Evolutionary conservation across 108 stramenopile genomes (phyloP).

Genomic region (Cyclostephanos tholiformis): DNA sequence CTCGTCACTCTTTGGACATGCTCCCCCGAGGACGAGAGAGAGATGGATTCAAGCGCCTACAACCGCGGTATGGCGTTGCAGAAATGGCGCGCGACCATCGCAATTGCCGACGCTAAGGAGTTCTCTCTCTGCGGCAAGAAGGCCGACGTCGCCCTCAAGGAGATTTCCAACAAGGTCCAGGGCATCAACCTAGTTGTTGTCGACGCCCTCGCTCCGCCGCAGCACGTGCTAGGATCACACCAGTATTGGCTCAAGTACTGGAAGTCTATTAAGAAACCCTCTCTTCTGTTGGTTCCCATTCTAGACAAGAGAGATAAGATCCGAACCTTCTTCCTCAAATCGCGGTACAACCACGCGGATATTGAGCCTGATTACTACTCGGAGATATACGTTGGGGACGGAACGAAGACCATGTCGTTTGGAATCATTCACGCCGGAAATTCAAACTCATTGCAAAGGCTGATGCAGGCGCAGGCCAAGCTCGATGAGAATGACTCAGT

Average conservation of each 20-base stretch:
- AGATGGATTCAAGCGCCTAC: slow-evolving; percentile 26
- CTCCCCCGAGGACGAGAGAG: slow-evolving; percentile 23
- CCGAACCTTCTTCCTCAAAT: slow-evolving; percentile 39
- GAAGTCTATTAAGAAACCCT: slow-evolving; percentile 42
- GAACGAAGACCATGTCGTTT: slow-evolving; percentile 50
- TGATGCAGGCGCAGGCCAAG: slow-evolving; percentile 18
- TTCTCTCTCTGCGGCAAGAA: slow-evolving; percentile 41
- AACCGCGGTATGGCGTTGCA: slow-evolving; percentile 27
- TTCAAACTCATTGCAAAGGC: slow-evolving; percentile 23
- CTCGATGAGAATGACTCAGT: slow-evolving; percentile 26
- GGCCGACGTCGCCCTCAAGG: slow-evolving; percentile 36
- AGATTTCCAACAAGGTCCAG: slow-evolving; percentile 25
- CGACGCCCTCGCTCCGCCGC: slow-evolving; percentile 40
- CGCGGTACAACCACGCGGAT: slow-evolving; percentile 44
- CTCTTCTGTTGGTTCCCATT: slow-evolving; percentile 38
- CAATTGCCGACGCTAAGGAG: slow-evolving; percentile 14
- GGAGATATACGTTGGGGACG: slow-evolving; percentile 45
- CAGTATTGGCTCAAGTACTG: slow-evolving; percentile 44
- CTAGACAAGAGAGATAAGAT: slow-evolving; percentile 30
- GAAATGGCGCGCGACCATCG: slow-evolving; percentile 40
- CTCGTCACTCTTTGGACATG: slow-evolving; percentile 44
- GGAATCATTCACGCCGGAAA: slow-evolving; percentile 45
- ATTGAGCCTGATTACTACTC: slow-evolving; percentile 46
- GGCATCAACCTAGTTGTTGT: slow-evolving; percentile 46
- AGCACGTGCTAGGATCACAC: slow-evolving; percentile 26